phyloP scores from a whole-genome alignment of 768 basidiomycete species.

The Russula sp. region DNA sequence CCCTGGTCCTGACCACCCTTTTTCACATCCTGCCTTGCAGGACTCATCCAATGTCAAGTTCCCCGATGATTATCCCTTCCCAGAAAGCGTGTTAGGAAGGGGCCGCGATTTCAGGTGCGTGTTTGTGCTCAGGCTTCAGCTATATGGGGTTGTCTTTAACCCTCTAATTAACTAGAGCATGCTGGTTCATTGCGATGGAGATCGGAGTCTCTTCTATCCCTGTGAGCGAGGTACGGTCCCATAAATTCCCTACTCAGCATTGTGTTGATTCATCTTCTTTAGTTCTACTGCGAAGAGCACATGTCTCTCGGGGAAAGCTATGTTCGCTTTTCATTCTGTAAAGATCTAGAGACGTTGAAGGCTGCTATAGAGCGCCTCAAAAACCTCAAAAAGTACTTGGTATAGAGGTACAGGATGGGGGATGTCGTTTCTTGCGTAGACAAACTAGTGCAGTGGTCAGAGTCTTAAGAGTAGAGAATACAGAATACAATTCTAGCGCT shows the following conservation, averaged over 20 bases:
- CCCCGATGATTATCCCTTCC: conserved; percentile 82
- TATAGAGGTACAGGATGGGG: conserved; percentile 6
- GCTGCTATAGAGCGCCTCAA: conserved; percentile 79
- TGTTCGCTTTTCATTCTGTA: conserved; percentile 91
- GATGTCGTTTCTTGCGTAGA: conserved; percentile 2
- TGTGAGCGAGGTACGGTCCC: conserved; percentile 71
- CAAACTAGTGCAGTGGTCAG: background rate
- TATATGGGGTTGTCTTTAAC: conserved; percentile 18
- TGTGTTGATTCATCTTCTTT: background rate
- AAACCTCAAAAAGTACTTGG: conserved; percentile 59
- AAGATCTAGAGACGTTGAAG: conserved; percentile 79
- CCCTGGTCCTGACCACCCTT: background rate
- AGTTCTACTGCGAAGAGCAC: conserved; percentile 94
- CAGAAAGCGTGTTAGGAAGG: conserved; percentile 61
- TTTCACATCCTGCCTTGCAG: conserved; percentile 32
- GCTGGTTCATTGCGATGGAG: conserved; percentile 91
- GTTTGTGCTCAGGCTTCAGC: background rate
- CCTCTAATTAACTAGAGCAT: conserved; percentile 45
- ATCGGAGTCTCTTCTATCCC: conserved; percentile 90
- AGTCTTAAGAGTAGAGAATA: background rate
- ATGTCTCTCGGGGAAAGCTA: conserved; percentile 79
- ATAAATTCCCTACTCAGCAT: conserved; percentile 20
- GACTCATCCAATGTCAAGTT: conserved; percentile 73
- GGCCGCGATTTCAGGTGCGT: conserved; percentile 81
- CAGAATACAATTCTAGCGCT: background rate